Evolutionary conservation across 176 grass and related monocot genomes (phyloP).

Genomic region (Juncus inflexus): DNA sequence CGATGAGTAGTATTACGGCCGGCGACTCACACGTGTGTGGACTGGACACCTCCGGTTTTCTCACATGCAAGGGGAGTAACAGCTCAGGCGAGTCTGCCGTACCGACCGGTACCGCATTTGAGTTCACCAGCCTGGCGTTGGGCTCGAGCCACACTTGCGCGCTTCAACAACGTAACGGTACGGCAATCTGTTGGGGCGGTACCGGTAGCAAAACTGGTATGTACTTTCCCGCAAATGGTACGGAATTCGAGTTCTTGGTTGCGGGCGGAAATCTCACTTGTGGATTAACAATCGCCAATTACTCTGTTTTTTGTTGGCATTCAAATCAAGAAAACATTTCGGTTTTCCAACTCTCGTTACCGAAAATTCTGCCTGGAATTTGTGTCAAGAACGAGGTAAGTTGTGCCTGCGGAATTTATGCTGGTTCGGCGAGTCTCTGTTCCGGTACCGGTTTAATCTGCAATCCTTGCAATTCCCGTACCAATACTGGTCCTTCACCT

Average conservation of each 20-base stretch:
- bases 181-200: conserved; percentile 68
- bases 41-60: conserved; percentile 17
- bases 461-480: conserved; percentile 19
- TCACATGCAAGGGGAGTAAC: conserved; percentile 39
- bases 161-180: conserved; percentile 32
- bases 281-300: conserved; percentile 45
- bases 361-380: conserved; percentile 44
- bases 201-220: not conserved
- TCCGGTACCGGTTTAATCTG: conserved; percentile 39
- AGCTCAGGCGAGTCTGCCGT: not conserved
- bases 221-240: conserved; percentile 24
- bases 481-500: not conserved
- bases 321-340: conserved; percentile 5
- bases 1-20: conserved; percentile 37
- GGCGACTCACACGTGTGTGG: conserved; percentile 50
- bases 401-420: conserved; percentile 33
- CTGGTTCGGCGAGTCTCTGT: conserved; percentile 42
- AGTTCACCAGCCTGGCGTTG: conserved; percentile 46
- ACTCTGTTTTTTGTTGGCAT: conserved; percentile 49
- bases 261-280: conserved; percentile 67
- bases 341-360: conserved; percentile 22
- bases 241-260: conserved; percentile 51
- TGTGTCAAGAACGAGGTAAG: conserved; percentile 28
- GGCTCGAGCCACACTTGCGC: conserved; percentile 66
- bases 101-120: conserved; percentile 14